Evolutionary conservation across 768 basidiomycete species (phyloP), one percentile per base, ranked within the genome.

Genomic region (Suillus weaverae): DNA sequence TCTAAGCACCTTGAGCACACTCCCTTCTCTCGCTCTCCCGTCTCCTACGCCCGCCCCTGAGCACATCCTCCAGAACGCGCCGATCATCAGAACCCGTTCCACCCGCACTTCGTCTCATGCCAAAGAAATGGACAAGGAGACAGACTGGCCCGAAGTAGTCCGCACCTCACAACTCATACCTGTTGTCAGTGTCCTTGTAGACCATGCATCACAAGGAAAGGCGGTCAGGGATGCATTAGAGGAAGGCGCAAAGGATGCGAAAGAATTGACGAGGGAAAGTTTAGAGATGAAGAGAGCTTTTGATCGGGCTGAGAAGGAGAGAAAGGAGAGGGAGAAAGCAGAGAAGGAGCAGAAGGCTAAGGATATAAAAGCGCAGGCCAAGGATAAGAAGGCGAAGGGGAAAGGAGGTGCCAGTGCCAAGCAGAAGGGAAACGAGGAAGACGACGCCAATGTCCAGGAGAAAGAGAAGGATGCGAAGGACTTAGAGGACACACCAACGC

Each of bases 91-190:
- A 55, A 86, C 86, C 22, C 85, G 89, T 54, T 83, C 80, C 51
- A 78, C 77, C 44, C 66, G 59, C 43, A 72, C 77, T 18, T 71
- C 72, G 14, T 73, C 73, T 43, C 66, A 62, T 63, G 78, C 73
- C 63, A 77, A 65, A 66, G 35, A 39, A 41, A 39, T 6, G 57
- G 30, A 10, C 57, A 59, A 59, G 18, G 38, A 30, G 26, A 41
- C 10, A 20, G 18, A 30, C 9, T 59, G 57, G 57, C 57, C 57
- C 10, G 38, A 41, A 59, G 81, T 81, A 70, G 73, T 77, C 5
- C 72, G 70, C 22, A 78, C 89, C 0, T 81, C 81, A 5, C 92
- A 92, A 68, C 80, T 94, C 69, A 78, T 94, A 16, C 91, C 91
- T 18, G 81, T 90, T 26, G 70, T 93, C 35, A 66, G 81, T 8